Evolutionary conservation across 2,329 filamentous ascomycete genomes (phyloP), one percentile per base, ranked within the genome.

Genomic region (Aureobasidium leucospermi): DNA sequence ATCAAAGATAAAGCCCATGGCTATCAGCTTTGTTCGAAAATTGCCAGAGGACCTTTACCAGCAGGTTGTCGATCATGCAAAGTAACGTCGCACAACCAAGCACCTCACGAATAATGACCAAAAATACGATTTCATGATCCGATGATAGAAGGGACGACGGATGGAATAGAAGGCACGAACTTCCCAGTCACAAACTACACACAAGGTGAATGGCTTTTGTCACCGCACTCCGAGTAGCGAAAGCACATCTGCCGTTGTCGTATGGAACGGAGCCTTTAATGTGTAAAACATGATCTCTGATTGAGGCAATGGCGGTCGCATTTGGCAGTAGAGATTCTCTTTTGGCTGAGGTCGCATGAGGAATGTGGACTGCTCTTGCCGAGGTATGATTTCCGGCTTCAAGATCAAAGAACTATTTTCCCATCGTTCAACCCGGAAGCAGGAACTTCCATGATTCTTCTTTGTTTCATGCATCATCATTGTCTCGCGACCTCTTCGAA

Each of bases 1-100:
- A 4, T 87, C 90, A 66, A 85, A 87, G 65, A 88, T 96, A 68
- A 94, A 95, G 71, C 71, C 71, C 45, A 83, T 95, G 60, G 93
- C 93, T 0, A 85, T 96, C 66, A 86, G 87, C 56, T 88, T 96
- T 67, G 88, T 96, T 60, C 86, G 87, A 66, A 94, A 92, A 78
- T 91, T 99, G 58, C 93, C 94, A 1, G 85, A 91, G 63, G 88
- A 95, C 65, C 80, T 97, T 49, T 99, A 96, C 70, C 85, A 88
- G 53, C 90, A 96, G 71, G 90, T 99, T 68, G 86, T 96, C 55
- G 80, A 82, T 42, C 94, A 99, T 72, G 93, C 93, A 6, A 88
- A 87, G 68, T 92, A 74, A 80, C 9, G 9, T 41, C n/a, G 10
- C 8, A 8, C 32, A 13, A 28, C 6, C 16, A 13, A 47, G 39